Conservation (phyloP, 345 rosid species). For the Citrus maxima region DNA sequence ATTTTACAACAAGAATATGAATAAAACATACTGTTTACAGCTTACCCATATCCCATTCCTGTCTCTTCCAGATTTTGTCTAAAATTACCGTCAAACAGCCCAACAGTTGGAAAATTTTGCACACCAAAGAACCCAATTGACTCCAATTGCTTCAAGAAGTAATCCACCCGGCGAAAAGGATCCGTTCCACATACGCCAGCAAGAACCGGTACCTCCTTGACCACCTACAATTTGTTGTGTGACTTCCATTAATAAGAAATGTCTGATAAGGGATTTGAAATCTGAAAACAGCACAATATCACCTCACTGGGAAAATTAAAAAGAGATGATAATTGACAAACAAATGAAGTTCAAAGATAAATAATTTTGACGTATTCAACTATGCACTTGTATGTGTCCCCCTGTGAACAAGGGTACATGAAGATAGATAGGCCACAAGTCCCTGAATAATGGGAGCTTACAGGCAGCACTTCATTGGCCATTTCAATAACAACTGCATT, state of each 20-base stretch:
- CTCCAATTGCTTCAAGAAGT: constrained; percentile 82
- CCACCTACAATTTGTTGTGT: constrained; percentile 49
- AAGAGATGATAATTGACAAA: background rate
- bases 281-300: background rate
- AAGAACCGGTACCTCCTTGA: constrained; percentile 81
- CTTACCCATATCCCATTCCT: constrained; percentile 94
- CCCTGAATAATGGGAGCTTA: constrained; percentile 31
- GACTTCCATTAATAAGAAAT: constrained; percentile 1
- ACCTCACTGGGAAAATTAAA: background rate
- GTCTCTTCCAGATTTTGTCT: constrained; percentile 96
- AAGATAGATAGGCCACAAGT: background rate
- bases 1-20: constrained; percentile 7
- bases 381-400: background rate
- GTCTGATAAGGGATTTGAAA: background rate
- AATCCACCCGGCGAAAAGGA: constrained; percentile 86
- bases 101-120: constrained; percentile 96
- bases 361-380: background rate
- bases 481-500: constrained; percentile 84
- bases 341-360: background rate
- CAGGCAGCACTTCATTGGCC: constrained; percentile 95
- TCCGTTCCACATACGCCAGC: constrained; percentile 96
- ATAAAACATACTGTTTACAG: constrained; percentile 10
- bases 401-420: background rate
- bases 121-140: constrained; percentile 86
- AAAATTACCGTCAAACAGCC: constrained; percentile 93